These are phyloP conservation scores for Trametes sp. DNA, from an alignment of 1,284 basidiomycete species.

Conservation along the genomic window DNA sequence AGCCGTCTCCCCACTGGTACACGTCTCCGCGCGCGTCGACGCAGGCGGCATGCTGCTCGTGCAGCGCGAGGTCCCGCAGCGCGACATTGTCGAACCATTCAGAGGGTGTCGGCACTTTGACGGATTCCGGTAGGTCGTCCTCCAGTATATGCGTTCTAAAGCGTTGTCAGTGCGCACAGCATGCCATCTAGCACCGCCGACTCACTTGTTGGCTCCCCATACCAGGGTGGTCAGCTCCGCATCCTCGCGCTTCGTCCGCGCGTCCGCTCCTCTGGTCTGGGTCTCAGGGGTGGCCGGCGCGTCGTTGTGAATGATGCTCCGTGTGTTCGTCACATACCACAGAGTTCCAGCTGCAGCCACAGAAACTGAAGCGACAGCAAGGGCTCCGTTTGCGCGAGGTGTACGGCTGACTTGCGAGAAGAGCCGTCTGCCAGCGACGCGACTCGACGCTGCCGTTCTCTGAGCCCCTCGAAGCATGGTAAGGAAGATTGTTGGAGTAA, in stretches of 20 bases:
- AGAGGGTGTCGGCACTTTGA: conserved; percentile 58
- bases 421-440: conserved; percentile 18
- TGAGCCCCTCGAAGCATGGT: conserved; percentile 25
- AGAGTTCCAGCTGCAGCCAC: conserved; percentile 31
- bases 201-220: conserved; percentile 69
- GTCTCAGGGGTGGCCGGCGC: conserved; percentile 22
- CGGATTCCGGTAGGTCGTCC: conserved; percentile 40
- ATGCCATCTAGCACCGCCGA: not conserved
- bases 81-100: conserved; percentile 70
- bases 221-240: conserved; percentile 50
- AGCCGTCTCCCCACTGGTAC: conserved; percentile 87
- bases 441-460: conserved; percentile 8
- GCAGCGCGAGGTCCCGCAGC: conserved; percentile 79
- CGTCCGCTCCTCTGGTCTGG: not conserved
- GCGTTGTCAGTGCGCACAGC: not conserved
- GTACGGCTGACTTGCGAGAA: conserved; percentile 20
- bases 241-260: conserved; percentile 13
- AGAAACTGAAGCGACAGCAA: conserved; percentile 30
- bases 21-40: conserved; percentile 90
- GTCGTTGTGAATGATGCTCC: conserved; percentile 40
- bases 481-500: not conserved
- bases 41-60: conserved; percentile 80
- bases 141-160: conserved; percentile 54
- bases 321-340: conserved; percentile 28
- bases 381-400: conserved; percentile 2